These are phyloP conservation scores for Moesziomyces globuligerus DNA, from an alignment of 1,284 basidiomycete species.

Conservation along the genomic window DNA sequence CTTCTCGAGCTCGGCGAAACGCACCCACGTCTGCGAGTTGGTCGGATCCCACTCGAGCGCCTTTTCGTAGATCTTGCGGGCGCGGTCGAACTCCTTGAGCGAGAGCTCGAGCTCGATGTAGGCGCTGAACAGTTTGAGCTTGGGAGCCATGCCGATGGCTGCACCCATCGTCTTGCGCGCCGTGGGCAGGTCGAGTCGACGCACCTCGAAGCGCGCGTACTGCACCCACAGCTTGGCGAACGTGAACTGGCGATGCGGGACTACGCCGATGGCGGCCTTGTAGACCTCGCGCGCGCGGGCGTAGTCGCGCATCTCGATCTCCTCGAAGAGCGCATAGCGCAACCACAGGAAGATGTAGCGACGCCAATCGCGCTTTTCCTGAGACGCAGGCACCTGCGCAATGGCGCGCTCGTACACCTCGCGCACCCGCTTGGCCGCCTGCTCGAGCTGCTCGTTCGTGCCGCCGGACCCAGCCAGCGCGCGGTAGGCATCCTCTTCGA, in stretches of 20 bases:
- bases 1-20: slow-evolving; percentile 92
- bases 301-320: slow-evolving; percentile 91
- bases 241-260: slow-evolving; percentile 95
- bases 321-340: slow-evolving; percentile 96
- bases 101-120: slow-evolving; percentile 64
- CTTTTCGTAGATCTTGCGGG: slow-evolving; percentile 90
- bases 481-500: slow-evolving; percentile 88
- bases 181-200: slow-evolving; percentile 81
- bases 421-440: slow-evolving; percentile 73
- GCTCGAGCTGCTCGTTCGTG: slow-evolving; percentile 30
- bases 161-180: slow-evolving; percentile 91
- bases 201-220: slow-evolving; percentile 91
- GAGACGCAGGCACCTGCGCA: slow-evolving; percentile 87
- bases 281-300: slow-evolving; percentile 88
- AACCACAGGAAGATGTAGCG: slow-evolving; percentile 97
- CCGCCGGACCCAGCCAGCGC: slow-evolving; percentile 68
- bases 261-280: slow-evolving; percentile 85
- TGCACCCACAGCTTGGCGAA: slow-evolving; percentile 84
- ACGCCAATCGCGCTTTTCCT: slow-evolving; percentile 80
- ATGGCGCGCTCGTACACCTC: slow-evolving; percentile 97
- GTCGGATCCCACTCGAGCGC: slow-evolving; percentile 72
- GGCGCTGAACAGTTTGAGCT: slow-evolving; percentile 73
- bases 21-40: slow-evolving; percentile 78
- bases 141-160: slow-evolving; percentile 94
- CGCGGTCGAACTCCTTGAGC: slow-evolving; percentile 85